Evolutionary conservation across 164 flowering plant genomes (phyloP).

Genomic region (Nelumbo lutea): DNA sequence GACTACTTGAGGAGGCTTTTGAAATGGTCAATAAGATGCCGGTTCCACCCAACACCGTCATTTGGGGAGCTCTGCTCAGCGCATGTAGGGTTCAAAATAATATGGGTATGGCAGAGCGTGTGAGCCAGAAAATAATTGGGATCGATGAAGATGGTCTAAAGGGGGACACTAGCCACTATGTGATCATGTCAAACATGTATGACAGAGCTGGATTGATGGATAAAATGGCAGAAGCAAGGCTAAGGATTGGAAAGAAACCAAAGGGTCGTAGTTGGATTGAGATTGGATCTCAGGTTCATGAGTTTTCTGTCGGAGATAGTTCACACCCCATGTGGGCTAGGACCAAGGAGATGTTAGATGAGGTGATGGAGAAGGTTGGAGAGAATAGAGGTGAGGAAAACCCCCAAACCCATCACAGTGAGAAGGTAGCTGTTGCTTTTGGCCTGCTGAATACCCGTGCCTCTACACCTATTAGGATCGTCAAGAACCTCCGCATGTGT

Average conservation of each 20-base stretch:
- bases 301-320: conserved; percentile 16
- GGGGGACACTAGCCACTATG: conserved; percentile 18
- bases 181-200: conserved; percentile 19
- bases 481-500: conserved; percentile 23
- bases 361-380: conserved; percentile 8
- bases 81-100: conserved; percentile 15
- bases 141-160: neutral
- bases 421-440: conserved; percentile 23
- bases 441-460: conserved; percentile 15
- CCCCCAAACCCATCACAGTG: conserved; percentile 14
- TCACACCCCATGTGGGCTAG: conserved; percentile 18
- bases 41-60: conserved; percentile 9
- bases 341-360: conserved; percentile 20
- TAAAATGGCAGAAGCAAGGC: conserved; percentile 21
- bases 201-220: conserved; percentile 13
- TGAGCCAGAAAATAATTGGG: neutral
- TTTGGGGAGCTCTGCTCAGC: conserved; percentile 14
- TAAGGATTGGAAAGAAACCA: conserved; percentile 21
- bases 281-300: conserved; percentile 19
- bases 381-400: neutral
- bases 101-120: conserved; percentile 11
- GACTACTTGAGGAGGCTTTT: conserved; percentile 15
- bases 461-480: conserved; percentile 14
- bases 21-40: conserved; percentile 7
- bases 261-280: conserved; percentile 15